Conservation (phyloP, 192 early-diverging fungal species). For the Backusella liffmaniae region DNA sequence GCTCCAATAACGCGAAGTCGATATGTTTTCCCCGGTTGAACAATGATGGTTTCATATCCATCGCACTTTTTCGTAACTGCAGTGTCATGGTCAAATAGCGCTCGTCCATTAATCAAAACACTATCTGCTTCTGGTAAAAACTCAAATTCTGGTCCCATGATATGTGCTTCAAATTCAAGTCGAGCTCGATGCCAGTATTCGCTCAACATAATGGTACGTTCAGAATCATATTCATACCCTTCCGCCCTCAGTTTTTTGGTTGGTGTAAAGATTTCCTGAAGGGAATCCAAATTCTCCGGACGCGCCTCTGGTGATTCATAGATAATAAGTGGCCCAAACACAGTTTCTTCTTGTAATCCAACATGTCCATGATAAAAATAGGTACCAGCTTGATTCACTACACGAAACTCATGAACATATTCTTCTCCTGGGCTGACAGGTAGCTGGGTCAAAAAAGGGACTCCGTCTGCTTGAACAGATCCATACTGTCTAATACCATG, state of each 20-base stretch:
- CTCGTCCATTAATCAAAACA: slow-evolving; percentile 48
- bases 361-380: slow-evolving; percentile 45
- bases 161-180: slow-evolving; percentile 11
- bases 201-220: slow-evolving; percentile 27
- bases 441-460: slow-evolving; percentile 59
- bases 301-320: slow-evolving; percentile 19
- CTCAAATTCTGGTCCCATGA: slow-evolving; percentile 10
- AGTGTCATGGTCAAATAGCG: background rate
- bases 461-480: slow-evolving; percentile 47
- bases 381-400: slow-evolving; percentile 43
- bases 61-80: background rate
- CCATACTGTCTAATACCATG: slow-evolving; percentile 47
- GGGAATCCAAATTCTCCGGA: slow-evolving; percentile 1
- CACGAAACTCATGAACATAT: slow-evolving; percentile 46
- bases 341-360: slow-evolving; percentile 23
- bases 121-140: slow-evolving; percentile 39
- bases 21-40: slow-evolving; percentile 30
- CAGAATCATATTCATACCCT: slow-evolving; percentile 38
- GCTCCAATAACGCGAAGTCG: slow-evolving; percentile 46
- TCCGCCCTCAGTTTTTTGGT: background rate
- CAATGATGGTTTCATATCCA: slow-evolving; percentile 20
- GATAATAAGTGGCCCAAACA: slow-evolving; percentile 16
- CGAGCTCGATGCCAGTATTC: slow-evolving; percentile 50
- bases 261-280: background rate
- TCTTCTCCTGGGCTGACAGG: slow-evolving; percentile 48